These are phyloP conservation scores for Puccinia horiana DNA, from an alignment of 1,284 basidiomycete genomes.

Conservation along the genomic window DNA sequence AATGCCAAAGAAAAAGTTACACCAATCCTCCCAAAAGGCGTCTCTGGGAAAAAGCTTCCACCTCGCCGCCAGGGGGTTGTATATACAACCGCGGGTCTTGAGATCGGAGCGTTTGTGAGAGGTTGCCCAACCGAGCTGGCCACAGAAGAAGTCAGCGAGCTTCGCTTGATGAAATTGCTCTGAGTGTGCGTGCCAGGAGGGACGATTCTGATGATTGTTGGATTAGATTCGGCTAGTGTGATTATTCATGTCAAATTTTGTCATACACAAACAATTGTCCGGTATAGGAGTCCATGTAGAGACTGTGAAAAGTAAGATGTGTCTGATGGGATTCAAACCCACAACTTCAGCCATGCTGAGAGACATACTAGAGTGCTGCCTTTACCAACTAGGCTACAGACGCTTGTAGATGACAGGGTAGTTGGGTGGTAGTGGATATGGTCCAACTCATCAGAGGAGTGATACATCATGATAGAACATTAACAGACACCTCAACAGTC, in stretches of 20 bases:
- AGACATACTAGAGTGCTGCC: too few relatives aligned
- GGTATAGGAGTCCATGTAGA: too few relatives aligned
- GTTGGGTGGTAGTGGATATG: too few relatives aligned
- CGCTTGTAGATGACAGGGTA: too few relatives aligned
- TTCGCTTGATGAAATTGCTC: conserved; percentile 87
- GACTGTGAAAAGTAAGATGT: too few relatives aligned
- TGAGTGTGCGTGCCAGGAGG: conserved; percentile 88
- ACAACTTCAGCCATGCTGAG: too few relatives aligned
- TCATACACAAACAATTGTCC: background rate
- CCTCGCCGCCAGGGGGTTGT: conserved; percentile 71
- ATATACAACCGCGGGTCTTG: conserved; percentile 78
- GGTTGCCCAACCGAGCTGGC: conserved; percentile 62
- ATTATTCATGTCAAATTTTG: conserved; percentile 63
- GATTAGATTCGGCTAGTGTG: conserved; percentile 72
- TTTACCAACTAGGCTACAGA: too few relatives aligned
- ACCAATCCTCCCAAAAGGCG: conserved; percentile 68
- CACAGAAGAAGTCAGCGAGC: conserved; percentile 78
- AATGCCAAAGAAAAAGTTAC: conserved; percentile 65
- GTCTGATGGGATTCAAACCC: too few relatives aligned
- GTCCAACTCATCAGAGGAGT: too few relatives aligned
- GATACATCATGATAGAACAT: too few relatives aligned
- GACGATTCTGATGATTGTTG: conserved; percentile 74
- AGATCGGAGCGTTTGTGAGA: conserved; percentile 65
- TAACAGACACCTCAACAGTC: too few relatives aligned
- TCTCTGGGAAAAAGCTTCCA: conserved; percentile 72